These are phyloP conservation scores for Asclepias syriaca DNA, from an alignment of 257 asterid genomes.

Conservation along the genomic window DNA sequence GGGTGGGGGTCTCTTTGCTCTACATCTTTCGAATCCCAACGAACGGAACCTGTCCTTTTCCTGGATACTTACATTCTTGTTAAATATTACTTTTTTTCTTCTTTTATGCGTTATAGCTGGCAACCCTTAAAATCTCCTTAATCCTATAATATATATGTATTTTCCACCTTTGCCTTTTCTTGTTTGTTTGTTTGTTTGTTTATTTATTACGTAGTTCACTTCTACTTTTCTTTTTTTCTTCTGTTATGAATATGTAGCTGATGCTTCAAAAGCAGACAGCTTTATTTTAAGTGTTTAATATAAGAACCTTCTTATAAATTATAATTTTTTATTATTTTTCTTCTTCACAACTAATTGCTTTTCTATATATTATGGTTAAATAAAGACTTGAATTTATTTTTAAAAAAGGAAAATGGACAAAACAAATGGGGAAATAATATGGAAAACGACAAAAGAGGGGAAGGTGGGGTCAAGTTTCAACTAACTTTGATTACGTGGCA, in stretches of 20 bases:
- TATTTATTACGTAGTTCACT: no score
- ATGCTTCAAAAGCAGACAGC: constrained; percentile 32
- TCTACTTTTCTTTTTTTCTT: no score
- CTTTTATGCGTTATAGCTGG: constrained; percentile 48
- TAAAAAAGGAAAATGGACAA: background rate
- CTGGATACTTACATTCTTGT: constrained; percentile 27
- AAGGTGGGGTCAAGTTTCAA: constrained; percentile 23
- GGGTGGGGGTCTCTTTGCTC: constrained; percentile 5
- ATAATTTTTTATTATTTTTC: no score
- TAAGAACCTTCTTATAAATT: no score
- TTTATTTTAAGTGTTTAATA: no score
- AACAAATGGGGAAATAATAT: constrained; percentile 11
- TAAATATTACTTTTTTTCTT: background rate
- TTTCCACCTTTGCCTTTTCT: constrained; percentile 13
- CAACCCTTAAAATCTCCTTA: constrained; percentile 20
- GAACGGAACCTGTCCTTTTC: constrained; percentile 31
- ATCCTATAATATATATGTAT: no score
- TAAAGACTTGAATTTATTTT: no score
- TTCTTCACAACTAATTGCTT: no score
- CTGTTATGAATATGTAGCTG: background rate
- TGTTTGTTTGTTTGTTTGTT: background rate
- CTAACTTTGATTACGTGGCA: constrained; percentile 27
- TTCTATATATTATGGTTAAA: no score
- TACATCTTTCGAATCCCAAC: constrained; percentile 31
- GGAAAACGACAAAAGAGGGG: constrained; percentile 27